These are phyloP conservation scores for Colletotrichum sp. DNA, from an alignment of 2,329 filamentous ascomycete species.

Conservation along the genomic window DNA sequence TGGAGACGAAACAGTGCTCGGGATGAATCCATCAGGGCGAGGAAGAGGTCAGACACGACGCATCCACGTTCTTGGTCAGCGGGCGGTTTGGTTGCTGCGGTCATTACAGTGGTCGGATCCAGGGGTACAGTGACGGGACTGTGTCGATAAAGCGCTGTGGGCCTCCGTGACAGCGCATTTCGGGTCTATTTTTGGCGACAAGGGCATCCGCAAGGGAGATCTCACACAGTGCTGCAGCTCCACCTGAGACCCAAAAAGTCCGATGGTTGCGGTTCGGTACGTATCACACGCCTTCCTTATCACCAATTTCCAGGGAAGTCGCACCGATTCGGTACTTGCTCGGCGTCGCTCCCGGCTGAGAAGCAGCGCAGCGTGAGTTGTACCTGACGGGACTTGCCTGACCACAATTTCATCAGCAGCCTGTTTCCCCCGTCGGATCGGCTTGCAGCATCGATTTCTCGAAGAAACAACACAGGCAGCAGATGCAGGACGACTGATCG, in stretches of 20 bases:
- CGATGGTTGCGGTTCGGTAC: background rate
- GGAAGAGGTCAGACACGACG: background rate
- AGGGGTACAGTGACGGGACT: background rate
- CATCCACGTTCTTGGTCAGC: background rate
- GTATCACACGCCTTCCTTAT: background rate
- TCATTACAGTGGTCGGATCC: background rate
- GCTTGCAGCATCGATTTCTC: background rate
- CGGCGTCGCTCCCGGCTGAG: background rate
- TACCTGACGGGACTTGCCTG: background rate
- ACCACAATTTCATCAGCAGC: background rate
- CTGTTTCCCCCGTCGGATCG: background rate
- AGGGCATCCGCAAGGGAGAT: background rate
- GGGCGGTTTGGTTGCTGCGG: background rate
- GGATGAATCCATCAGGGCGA: background rate
- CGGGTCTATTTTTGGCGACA: background rate
- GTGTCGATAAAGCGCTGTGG: background rate
- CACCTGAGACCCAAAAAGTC: background rate
- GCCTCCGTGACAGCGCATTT: background rate
- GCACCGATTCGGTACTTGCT: conserved; percentile 4
- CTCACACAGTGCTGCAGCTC: background rate
- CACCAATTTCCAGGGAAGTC: conserved; percentile 4
- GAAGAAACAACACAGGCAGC: background rate
- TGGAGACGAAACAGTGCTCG: background rate
- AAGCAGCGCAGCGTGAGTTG: background rate
- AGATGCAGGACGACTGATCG: background rate